These are phyloP conservation scores for Saraca asoca DNA, from an alignment of 331 rosid species.

Conservation along the genomic window DNA sequence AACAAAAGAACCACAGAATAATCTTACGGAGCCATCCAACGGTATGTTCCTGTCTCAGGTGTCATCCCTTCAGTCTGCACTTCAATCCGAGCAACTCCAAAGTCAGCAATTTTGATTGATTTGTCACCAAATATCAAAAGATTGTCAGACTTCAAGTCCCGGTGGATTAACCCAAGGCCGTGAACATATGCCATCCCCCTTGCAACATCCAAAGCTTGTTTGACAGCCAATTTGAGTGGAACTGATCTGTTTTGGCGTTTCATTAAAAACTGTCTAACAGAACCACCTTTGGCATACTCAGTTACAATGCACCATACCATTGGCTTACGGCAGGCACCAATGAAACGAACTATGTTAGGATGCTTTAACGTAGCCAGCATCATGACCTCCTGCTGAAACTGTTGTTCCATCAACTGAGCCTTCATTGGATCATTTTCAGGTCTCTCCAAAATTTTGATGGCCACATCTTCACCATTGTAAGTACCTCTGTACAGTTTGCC, in stretches of 20 bases:
- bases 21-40: conserved; percentile 99
- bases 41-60: conserved; percentile 97
- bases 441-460: conserved; percentile 91
- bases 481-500: conserved; percentile 93
- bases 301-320: conserved; percentile 98
- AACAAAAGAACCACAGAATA: conserved; percentile 27
- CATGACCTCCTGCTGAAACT: conserved; percentile 94
- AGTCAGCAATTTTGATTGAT: conserved; percentile 93
- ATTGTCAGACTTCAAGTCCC: conserved; percentile 94
- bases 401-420: conserved; percentile 94
- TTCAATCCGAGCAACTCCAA: conserved; percentile 96
- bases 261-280: conserved; percentile 78
- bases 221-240: conserved; percentile 89
- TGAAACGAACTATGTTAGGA: conserved; percentile 87
- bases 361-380: conserved; percentile 94
- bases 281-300: conserved; percentile 96
- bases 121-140: conserved; percentile 88
- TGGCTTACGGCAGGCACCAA: conserved; percentile 89
- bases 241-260: conserved; percentile 79
- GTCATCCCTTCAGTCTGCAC: conserved; percentile 99
- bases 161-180: conserved; percentile 80
- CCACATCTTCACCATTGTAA: conserved; percentile 89
- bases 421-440: conserved; percentile 79
- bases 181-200: conserved; percentile 95
- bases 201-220: conserved; percentile 97